Evolutionary conservation across 768 basidiomycete species (phyloP).

Genomic region (Russula ochroleuca): DNA sequence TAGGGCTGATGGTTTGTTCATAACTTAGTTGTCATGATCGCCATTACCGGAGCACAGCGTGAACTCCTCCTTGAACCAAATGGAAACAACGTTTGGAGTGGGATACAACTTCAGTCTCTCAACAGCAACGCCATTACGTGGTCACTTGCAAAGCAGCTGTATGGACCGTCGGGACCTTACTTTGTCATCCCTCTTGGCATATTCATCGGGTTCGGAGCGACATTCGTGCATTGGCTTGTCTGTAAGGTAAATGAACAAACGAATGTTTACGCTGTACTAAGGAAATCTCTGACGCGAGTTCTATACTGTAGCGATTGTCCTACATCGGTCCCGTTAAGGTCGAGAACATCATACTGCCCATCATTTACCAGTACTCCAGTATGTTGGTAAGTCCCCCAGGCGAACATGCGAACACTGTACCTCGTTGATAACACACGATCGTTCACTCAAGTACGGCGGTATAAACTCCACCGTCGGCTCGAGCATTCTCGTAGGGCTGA

Average conservation of each 20-base stretch:
- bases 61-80: constrained; percentile 48
- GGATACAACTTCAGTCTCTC: constrained; percentile 41
- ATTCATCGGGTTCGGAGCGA: constrained; percentile 51
- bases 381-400: constrained; percentile 32
- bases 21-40: constrained; percentile 52
- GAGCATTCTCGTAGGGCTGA: constrained; percentile 46
- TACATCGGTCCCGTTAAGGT: constrained; percentile 50
- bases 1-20: constrained; percentile 24
- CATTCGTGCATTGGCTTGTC: constrained; percentile 52
- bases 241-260: constrained; percentile 38
- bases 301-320: constrained; percentile 44
- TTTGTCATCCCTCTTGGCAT: constrained; percentile 52
- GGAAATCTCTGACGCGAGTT: constrained; percentile 5
- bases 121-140: constrained; percentile 61
- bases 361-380: constrained; percentile 48
- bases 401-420: neutral
- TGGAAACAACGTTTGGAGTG: constrained; percentile 56
- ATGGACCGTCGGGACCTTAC: constrained; percentile 51
- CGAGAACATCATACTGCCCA: constrained; percentile 49
- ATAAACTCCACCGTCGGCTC: constrained; percentile 50
- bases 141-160: constrained; percentile 57
- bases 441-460: constrained; percentile 38
- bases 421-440: no score
- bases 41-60: constrained; percentile 49
- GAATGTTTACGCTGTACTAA: neutral